Conservation (phyloP, 2,329 filamentous ascomycete species). For the Paecilomyces variotii region DNA sequence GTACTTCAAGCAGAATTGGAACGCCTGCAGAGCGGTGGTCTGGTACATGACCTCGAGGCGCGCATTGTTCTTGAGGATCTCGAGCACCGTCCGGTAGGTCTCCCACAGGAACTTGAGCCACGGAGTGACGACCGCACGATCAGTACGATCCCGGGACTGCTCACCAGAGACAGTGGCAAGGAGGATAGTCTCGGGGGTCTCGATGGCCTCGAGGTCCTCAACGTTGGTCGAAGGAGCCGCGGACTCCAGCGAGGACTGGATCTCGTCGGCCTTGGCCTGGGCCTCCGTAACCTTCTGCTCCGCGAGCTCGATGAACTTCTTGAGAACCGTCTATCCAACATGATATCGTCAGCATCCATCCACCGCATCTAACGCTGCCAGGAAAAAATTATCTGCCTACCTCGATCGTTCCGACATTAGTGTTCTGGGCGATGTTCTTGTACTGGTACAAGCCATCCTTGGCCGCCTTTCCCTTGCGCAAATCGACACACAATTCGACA, state of each 20-base stretch:
- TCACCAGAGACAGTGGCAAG: slow-evolving; percentile 96
- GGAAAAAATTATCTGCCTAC: slow-evolving; percentile 40
- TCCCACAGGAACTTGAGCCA: slow-evolving; percentile 99
- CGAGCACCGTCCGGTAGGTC: slow-evolving; percentile 94
- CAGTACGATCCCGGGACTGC: slow-evolving; percentile 93
- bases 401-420: slow-evolving; percentile 96
- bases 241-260: slow-evolving; percentile 79
- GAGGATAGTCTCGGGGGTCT: slow-evolving; percentile 96
- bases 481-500: slow-evolving; percentile 91
- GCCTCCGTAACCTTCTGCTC: slow-evolving; percentile 94
- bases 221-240: slow-evolving; percentile 64
- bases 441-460: slow-evolving; percentile 99
- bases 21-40: slow-evolving; percentile 93
- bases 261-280: slow-evolving; percentile 90
- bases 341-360: slow-evolving; percentile 1
- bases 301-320: slow-evolving; percentile 95
- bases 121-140: slow-evolving; percentile 94
- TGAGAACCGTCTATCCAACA: slow-evolving; percentile 65
- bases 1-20: slow-evolving; percentile 98
- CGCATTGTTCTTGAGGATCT: slow-evolving; percentile 98
- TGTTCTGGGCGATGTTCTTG: slow-evolving; percentile 99
- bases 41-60: slow-evolving; percentile 97
- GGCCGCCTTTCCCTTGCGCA: slow-evolving; percentile 95
- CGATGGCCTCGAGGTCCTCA: slow-evolving; percentile 91
- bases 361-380: background rate